Conservation (phyloP, 2,329 filamentous ascomycete species). For the Microcera coccophila region DNA sequence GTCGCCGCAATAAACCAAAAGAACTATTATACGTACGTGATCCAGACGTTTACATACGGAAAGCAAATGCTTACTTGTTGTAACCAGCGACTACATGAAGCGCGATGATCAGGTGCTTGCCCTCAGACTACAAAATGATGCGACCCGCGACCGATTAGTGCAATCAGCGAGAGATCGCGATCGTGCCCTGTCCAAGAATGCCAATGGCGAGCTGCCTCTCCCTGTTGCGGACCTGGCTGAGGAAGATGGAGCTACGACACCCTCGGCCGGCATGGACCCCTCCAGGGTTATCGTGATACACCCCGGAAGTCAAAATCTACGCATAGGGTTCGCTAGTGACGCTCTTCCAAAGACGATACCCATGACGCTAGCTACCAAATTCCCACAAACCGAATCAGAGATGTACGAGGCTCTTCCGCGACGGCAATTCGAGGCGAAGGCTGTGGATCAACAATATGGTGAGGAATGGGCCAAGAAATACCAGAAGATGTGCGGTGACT, state of each 20-base stretch:
- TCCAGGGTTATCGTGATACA: conserved; percentile 95
- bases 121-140: conserved; percentile 81
- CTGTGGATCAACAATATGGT: conserved; percentile 76
- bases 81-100: conserved; percentile 85
- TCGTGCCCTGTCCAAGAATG: conserved; percentile 72
- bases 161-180: conserved; percentile 86
- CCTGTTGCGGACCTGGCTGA: conserved; percentile 57
- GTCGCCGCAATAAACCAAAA: conserved; percentile 96
- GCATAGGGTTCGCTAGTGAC: conserved; percentile 93
- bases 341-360: conserved; percentile 90
- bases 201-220: conserved; percentile 61
- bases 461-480: conserved; percentile 76
- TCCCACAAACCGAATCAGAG: conserved; percentile 76
- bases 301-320: conserved; percentile 88
- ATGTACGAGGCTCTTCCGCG: conserved; percentile 75
- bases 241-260: conserved; percentile 53
- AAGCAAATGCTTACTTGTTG: conserved; percentile 14
- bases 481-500: conserved; percentile 75
- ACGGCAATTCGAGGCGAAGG: conserved; percentile 59
- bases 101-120: conserved; percentile 94
- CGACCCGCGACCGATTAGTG: conserved; percentile 76
- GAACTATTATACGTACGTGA: conserved; percentile 90
- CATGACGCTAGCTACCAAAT: conserved; percentile 83
- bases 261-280: conserved; percentile 62
- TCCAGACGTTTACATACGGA: not conserved